Base-by-base conservation (phyloP, 2,329 filamentous ascomycete species). In the Pezicula radicicola region DNA sequence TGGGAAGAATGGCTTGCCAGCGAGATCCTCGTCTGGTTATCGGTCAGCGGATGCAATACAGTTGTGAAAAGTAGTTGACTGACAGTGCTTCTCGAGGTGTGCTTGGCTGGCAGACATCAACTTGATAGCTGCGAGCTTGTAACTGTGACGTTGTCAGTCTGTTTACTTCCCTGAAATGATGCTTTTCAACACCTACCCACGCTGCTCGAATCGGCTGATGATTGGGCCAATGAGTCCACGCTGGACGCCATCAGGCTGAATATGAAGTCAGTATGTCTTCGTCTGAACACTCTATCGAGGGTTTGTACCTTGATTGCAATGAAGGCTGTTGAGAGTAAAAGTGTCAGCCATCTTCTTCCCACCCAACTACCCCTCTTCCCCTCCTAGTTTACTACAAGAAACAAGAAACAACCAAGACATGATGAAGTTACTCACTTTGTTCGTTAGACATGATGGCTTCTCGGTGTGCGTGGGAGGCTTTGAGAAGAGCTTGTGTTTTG, bases 71-170 rank as follows among this genome's bases (percentile, higher is more conserved):
- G 46, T 53, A 27, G 25, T 52, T 27, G n/a, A 75, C 83, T 59
- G 64, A 86, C 83, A 99, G 87, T 99, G 94, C 78, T 88, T 83
- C 89, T 97, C 91, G 73, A 99, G 91, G 83, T 97, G 94, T 75
- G 88, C 90, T 84, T 96, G 88, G 81, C 81, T 78, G 67, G 94
- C 90, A 66, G 86, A 85, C 75, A 87, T 76, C 68, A 99, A 86
- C 90, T 99, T 99, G 84, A 99, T 90, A 75, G 91, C 94, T 67
- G 83, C 91, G 68, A 99, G 91, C 88, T 97, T 97, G 89, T 89
- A 97, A 79, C 92, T 91, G 65, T 61, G 55, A 13, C 4, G 30
- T 39, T 16, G 27, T 55, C 42, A 55, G 52, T 41, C 15, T 49
- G 40, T 44, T 37, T 47, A 27, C 30, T 19, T 33, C 15, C 12